Evolutionary conservation across 176 grass and related monocot species (phyloP), one percentile per base, ranked within the genome.

Genomic region (Guadua angustifolia): DNA sequence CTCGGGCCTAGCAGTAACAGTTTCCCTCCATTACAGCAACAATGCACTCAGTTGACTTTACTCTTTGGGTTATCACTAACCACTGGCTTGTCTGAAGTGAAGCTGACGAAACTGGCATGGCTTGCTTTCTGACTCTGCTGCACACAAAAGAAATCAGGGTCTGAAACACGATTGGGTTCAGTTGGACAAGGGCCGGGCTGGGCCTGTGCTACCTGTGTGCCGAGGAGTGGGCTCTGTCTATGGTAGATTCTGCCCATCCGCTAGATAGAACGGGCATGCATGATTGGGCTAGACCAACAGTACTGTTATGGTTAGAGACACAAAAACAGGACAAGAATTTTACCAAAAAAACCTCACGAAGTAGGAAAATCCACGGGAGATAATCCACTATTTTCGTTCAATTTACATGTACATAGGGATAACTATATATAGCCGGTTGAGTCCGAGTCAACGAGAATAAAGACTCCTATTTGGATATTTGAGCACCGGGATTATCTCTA

Each of bases 1-100:
- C 66, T 82, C 21, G 50, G 68, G 29, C 50, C 11, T n/a, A 46
- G 42, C 2, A 38, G 29, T 42, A 71, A 86, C 42, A 90, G 49
- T 36, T 79, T 12, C 29, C 18, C 18, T 83, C 88, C 74, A 79
- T 38, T 67, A 45, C 12, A 40, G 12, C 56, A 62, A 33, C 45
- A 73, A 53, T 40, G 46, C 46, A 39, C 22, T 60, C 4, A 13
- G 58, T 26, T 60, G 22, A 26, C 22, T 60, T 60, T 22, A 24
- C n/a, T 59, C 21, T 11, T 58, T 63, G 45, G n/a, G 49, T 46
- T 36, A 58, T 73, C 11, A 40, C 16, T 50, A 36, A 47, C 26
- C 25, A 73, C 44, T 64, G 6, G 6, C 13, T 52, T 51, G 70
- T 66, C 12, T 49, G 69, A 49, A 29, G 69, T 17, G 2, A 55